Evolutionary conservation across 2,329 filamentous ascomycete species (phyloP).

Genomic region (Fusarium sp.): DNA sequence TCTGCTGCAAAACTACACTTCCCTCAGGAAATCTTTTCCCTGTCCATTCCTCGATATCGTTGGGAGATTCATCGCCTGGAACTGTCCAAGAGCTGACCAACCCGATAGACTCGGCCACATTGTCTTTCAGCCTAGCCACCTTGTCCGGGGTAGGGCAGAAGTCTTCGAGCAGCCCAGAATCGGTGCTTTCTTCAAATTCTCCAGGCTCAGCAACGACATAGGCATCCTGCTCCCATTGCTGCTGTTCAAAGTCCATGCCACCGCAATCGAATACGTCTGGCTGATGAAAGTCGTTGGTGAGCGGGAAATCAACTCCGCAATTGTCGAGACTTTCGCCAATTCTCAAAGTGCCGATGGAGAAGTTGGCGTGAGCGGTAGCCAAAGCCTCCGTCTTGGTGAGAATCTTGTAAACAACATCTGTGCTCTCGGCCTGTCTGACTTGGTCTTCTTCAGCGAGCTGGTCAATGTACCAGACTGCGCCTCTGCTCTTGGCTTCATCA

Average conservation of each 20-base stretch:
- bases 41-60: too few species aligned
- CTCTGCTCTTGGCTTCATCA: neutral
- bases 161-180: neutral
- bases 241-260: neutral
- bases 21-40: neutral
- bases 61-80: too few species aligned
- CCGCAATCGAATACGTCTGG: neutral
- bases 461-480: constrained; percentile 1
- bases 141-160: neutral
- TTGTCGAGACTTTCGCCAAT: neutral
- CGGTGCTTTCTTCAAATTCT: neutral
- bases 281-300: constrained; percentile 5
- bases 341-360: neutral
- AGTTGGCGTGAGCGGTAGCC: neutral
- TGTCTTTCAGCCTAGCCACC: neutral
- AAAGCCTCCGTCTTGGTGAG: neutral
- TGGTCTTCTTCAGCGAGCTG: neutral
- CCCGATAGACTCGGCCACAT: neutral
- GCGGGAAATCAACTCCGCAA: neutral
- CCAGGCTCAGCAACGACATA: neutral
- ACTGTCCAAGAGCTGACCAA: neutral
- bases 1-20: neutral
- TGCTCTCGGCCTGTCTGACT: neutral
- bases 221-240: neutral
- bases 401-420: neutral